Base-by-base conservation (phyloP, 495 filamentous ascomycete genomes). In the Sphaerosporella brunnea region DNA sequence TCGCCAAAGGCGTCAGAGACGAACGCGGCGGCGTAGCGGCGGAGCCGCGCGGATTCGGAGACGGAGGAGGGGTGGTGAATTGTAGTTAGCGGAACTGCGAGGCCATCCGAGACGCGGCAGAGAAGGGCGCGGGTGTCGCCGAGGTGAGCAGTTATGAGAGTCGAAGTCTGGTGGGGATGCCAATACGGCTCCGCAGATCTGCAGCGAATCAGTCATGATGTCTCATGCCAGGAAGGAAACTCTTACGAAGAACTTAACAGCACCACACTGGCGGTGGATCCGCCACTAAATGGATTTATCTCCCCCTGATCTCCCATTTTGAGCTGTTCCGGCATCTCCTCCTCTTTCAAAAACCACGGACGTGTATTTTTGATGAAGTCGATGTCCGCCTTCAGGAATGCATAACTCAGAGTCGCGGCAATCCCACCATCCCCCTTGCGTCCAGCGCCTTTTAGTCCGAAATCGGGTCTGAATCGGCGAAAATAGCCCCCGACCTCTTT, bases 1-100 rank as follows among this genome's bases (percentile, higher is more conserved):
- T 97, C 92, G 56, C 90, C 90, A 58, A 96, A 96, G 13, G 84
- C 90, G 61, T 97, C 90, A 0, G 88, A 93, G 19, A 92, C 77
- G 53, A 97, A 87, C 0, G 79, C 82, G 13, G 80, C 68, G 10
- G 84, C 83, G 56, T 82, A 95, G 43, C 87, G 80, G 3, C 86
- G 78, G 25, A 97, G 72, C 19, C 90, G 75, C 43, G 73, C 76
- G 10, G 80, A 77, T 65, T 97, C 90, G 45, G 74, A 66, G 0
- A 92, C 88, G 0, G 78, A 73, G n/a, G 77, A 82, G 0, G 90
- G 88, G 57, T 87, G 88, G 65, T 97, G 90, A 62, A 90, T 79
- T 11, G 74, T 79, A 0, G 92, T 96, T 0, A 93, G 54, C 1
- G 88, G 82, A 4, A 79, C 69, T 3, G 87, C 77, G 18, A 75